Conservation (phyloP, 106 monocot genomes). For the Acanthochlamys bracteata region DNA sequence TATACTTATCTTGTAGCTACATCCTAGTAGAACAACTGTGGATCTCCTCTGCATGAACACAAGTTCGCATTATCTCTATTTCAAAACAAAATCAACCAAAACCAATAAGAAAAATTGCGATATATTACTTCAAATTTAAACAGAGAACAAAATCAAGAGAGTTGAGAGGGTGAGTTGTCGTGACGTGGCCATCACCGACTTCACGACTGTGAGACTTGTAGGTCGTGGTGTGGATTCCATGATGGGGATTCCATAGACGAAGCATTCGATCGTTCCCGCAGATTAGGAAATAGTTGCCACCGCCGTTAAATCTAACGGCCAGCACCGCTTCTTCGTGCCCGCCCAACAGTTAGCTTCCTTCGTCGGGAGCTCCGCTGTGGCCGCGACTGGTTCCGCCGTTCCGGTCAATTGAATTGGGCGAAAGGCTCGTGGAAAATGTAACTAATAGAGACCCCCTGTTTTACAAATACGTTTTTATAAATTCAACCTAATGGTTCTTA, state of each 20-base stretch:
- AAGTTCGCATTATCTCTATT: conserved; percentile 87
- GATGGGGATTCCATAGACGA: conserved; percentile 95
- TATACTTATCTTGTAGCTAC: conserved; percentile 63
- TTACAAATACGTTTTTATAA: no score
- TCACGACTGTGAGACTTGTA: conserved; percentile 95
- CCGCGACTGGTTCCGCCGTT: neutral
- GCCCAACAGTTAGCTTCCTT: conserved; percentile 52
- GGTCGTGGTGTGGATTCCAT: conserved; percentile 89
- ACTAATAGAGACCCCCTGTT: no score
- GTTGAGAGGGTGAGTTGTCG: conserved; percentile 18
- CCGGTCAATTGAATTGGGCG: no score
- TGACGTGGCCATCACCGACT: conserved; percentile 86
- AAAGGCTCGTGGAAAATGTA: no score
- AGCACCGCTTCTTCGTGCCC: conserved; percentile 94
- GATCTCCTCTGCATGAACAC: conserved; percentile 85
- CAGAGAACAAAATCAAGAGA: neutral
- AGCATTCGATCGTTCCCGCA: conserved; percentile 98
- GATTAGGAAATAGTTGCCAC: conserved; percentile 97
- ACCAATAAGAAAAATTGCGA: neutral
- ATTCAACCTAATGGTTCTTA: no score
- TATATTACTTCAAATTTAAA: neutral
- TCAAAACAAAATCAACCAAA: neutral
- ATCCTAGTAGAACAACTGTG: conserved; percentile 93
- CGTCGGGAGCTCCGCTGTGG: conserved; percentile 27
- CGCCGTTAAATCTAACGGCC: conserved; percentile 86